A percentile compares a stretch with the other conserved stretches of the same genome.
These are phyloP conservation scores for Narthecium ossifragum DNA, from an alignment of 106 monocot genomes.

Conservation along the genomic window DNA sequence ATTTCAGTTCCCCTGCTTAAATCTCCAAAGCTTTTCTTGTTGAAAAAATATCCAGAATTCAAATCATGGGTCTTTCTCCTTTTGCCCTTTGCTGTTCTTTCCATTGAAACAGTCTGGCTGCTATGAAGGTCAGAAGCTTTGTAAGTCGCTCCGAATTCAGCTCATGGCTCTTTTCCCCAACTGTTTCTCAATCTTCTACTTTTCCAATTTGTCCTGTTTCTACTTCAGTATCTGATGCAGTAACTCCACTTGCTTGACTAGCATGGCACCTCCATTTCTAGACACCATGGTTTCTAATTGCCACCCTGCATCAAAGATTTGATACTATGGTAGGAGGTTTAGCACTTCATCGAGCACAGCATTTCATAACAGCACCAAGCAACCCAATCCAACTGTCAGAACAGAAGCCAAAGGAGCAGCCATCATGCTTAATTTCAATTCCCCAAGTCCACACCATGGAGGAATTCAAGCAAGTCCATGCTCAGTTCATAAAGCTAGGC, in stretches of 20 bases:
- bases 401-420: conserved; percentile 6
- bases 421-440: conserved; percentile 11
- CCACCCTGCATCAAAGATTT: not conserved
- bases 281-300: not conserved
- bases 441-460: conserved; percentile 32
- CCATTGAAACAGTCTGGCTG: too few relatives aligned
- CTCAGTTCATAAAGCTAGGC: conserved; percentile 63
- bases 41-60: not conserved
- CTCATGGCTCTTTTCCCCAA: not conserved
- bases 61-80: not conserved
- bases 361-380: conserved; percentile 12
- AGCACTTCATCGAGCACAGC: conserved; percentile 21
- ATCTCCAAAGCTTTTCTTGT: not conserved
- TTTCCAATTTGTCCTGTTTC: not conserved
- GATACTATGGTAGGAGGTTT: conserved; percentile 32
- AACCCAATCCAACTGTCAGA: not conserved
- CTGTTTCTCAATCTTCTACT: not conserved
- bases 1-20: not conserved
- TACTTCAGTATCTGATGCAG: too few relatives aligned
- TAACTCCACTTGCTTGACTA: not conserved
- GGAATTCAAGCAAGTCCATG: conserved; percentile 69
- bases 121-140: too few relatives aligned
- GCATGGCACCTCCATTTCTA: too few relatives aligned
- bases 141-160: not conserved
- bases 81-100: too few relatives aligned